Evolutionary conservation across 1,284 basidiomycete genomes (phyloP), one percentile per base, ranked within the genome.

Genomic region (Moesziomyces sp.): DNA sequence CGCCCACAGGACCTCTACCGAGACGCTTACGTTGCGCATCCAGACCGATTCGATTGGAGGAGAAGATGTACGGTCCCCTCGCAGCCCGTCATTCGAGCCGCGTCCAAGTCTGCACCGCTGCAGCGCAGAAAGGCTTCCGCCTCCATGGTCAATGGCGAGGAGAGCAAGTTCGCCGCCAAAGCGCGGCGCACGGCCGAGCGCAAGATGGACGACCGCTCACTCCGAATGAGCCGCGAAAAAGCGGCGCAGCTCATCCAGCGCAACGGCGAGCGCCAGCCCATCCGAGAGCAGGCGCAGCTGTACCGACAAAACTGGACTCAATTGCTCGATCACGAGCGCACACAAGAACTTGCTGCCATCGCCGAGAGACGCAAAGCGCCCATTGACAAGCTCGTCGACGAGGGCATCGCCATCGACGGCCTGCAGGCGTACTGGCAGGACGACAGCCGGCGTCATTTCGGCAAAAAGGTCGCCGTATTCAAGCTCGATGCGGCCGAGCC

Each of bases 371-470:
- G 77, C 48, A 61, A 64, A 46, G 58, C 70, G 24, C 78, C 78
- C 13, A 55, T 77, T 23, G 54, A 69, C 30, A 71, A 72, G 61
- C 71, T 77, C 23, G 46, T 67, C 19, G 57, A 75, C 45, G 68
- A 72, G 43, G 78, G 78, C 42, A 60, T 78, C 18, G 72, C 80
- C 28, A 52, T 82, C 26, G 74, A 79, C 19, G 77, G 72, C 2
- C 65, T 82, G 47, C 71, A 74, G 56, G 80, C 69, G 1, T 82
- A 81, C 47, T 82, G 80, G 80, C 79, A 79, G 42, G 65, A 66
- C 24, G 58, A 68, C 44, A 72, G 55, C 38, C 57, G 53, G 7
- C 70, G 73, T 33, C 74, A 76, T 45, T 78, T 74, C 62, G 79
- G 77, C 48, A 77, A 79, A 47, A 54, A 62, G 18, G 65, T 76